Base-by-base conservation (phyloP, 1,139 yeast species). In the Blastobotrys petasosporus region DNA sequence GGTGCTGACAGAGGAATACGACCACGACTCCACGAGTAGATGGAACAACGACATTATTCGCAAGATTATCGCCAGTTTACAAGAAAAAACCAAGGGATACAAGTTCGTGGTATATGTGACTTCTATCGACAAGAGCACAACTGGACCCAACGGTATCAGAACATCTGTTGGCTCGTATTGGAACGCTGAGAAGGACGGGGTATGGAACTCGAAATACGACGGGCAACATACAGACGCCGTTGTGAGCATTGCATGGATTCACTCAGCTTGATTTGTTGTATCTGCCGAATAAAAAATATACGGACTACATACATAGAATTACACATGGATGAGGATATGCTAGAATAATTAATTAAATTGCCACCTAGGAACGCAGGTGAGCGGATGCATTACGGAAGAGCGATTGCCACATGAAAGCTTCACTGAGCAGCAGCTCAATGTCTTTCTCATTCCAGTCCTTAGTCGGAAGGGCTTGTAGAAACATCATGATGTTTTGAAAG, bases 401-500 rank as follows among this genome's bases (percentile, higher is more conserved):
- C 49, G 94, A 82, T 66, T 90, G 97, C 97, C 97, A 92, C 61
- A 92, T 86, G 63, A 80, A 92, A 0, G 97, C 98, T 65, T 94
- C 97, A 65, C 97, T 87, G 49, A 92, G 68, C 69, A 94, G 74
- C 66, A 94, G 74, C 65, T 92, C 98, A 37, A 94, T 80, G 58
- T 92, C 97, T 61, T 84, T 83, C 53, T 86, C 95, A 4, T 75
- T 75, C 99, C 99, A 92, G 31, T 71, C 67, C 44, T 72, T 70
- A 0, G 98, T 92, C 13, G 97, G 97, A 11, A 94, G 82, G 38
- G 80, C 80, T 63, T 92, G 98, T 44, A 92, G 69, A 60, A 87
- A 90, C 65, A 94, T 82, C 66, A 92, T 80, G 33, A 88, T 85
- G 53, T 87, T 97, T 64, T 92, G 97, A 63, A 92, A 92, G 56